Conservation (phyloP, 2,329 filamentous ascomycete genomes). For the Paracoccidioides brasiliensis region DNA sequence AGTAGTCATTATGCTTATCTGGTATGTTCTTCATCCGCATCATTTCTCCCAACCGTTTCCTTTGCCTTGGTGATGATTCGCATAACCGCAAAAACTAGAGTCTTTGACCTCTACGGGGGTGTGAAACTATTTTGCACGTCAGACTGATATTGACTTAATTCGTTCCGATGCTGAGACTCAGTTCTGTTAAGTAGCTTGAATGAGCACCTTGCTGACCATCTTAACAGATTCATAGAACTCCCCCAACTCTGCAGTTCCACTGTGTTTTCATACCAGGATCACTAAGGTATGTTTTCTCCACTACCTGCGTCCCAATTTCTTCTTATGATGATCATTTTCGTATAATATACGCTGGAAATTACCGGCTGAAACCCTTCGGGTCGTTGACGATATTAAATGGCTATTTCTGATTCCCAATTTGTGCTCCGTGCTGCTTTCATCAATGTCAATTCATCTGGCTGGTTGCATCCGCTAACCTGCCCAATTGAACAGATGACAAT, state of each 20-base stretch:
- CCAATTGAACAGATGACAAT: background rate
- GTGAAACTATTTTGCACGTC: constrained; percentile 91
- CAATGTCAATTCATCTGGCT: background rate
- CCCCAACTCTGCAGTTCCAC: background rate
- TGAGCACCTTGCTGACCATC: background rate
- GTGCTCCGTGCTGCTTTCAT: background rate
- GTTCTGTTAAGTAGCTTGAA: background rate
- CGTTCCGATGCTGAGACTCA: constrained; percentile 2
- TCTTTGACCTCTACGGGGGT: constrained; percentile 71
- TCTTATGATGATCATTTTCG: constrained; percentile 14
- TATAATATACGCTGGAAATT: constrained; percentile 76
- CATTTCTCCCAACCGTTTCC: constrained; percentile 12
- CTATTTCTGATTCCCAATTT: constrained; percentile 44
- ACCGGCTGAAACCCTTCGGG: constrained; percentile 65
- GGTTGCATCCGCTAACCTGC: background rate
- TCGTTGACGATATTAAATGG: constrained; percentile 72
- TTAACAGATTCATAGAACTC: constrained; percentile 1
- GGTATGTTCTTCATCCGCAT: constrained; percentile 18
- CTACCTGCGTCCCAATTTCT: background rate
- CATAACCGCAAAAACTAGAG: constrained; percentile 82
- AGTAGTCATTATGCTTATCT: constrained; percentile 7
- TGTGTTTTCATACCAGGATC: background rate
- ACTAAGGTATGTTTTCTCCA: background rate
- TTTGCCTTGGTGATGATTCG: constrained; percentile 59
- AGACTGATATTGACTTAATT: constrained; percentile 54